These are phyloP conservation scores for Pyrrhoderma lamaoense DNA, from an alignment of 1,284 basidiomycete genomes.

Conservation along the genomic window DNA sequence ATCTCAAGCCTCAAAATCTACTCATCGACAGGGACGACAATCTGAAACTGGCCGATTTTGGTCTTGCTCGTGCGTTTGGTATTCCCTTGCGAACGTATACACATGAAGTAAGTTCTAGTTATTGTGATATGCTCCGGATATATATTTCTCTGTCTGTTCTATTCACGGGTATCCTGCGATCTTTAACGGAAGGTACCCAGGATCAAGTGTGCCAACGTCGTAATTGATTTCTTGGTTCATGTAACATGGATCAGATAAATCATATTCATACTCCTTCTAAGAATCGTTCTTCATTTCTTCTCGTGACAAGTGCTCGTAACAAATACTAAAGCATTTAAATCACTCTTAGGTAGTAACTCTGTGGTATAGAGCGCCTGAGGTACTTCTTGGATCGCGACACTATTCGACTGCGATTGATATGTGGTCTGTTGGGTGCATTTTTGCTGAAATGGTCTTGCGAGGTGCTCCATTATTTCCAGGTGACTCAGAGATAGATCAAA, in stretches of 20 bases:
- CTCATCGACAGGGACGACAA: conserved; percentile 89
- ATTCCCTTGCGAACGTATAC: conserved; percentile 98
- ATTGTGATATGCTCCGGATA: too few species aligned
- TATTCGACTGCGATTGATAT: conserved; percentile 97
- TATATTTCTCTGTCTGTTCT: too few species aligned
- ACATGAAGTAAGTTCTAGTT: conserved; percentile 68
- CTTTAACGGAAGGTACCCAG: too few species aligned
- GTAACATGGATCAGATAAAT: neutral
- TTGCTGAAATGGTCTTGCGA: conserved; percentile 87
- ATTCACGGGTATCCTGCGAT: too few species aligned
- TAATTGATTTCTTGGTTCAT: neutral
- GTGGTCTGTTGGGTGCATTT: conserved; percentile 97
- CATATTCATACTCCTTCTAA: conserved; percentile 11
- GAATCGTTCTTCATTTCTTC: conserved; percentile 7
- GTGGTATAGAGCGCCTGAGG: conserved; percentile 98
- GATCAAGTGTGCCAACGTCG: too few species aligned
- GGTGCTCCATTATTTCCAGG: conserved; percentile 93
- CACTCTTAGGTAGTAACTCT: conserved; percentile 82
- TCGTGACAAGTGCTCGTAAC: conserved; percentile 14
- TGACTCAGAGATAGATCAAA: conserved; percentile 99
- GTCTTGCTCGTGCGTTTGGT: conserved; percentile 93
- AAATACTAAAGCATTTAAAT: neutral
- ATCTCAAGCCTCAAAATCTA: conserved; percentile 97
- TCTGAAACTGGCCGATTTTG: conserved; percentile 95
- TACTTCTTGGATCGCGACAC: conserved; percentile 90